Evolutionary conservation across 1,139 yeast species (phyloP).

Genomic region (Meyerozyma carpophila): DNA sequence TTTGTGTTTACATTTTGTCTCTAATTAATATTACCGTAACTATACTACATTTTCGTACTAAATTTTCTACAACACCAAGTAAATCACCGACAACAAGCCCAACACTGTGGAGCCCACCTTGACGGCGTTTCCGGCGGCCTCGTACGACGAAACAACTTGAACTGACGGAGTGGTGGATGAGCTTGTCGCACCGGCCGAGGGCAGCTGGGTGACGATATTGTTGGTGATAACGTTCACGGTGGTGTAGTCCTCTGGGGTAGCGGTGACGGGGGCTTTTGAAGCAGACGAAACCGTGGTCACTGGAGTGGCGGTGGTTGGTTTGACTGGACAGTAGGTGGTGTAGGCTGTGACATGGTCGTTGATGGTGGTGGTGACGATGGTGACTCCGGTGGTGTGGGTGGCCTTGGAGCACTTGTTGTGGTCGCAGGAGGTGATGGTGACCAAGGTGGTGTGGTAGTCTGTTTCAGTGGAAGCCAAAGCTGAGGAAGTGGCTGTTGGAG

Average conservation of each 20-base stretch:
- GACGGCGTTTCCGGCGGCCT: constrained; percentile 12
- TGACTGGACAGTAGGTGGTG: constrained; percentile 7
- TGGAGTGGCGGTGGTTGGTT: constrained; percentile 3
- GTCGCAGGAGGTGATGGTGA: constrained; percentile 7
- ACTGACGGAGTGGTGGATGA: constrained; percentile 6
- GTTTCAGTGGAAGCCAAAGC: constrained; percentile 2
- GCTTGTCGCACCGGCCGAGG: constrained; percentile 5
- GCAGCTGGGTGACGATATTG: constrained; percentile 17
- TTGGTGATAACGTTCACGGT: constrained; percentile 21
- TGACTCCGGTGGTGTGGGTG: constrained; percentile 5
- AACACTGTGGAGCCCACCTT: constrained; percentile 6
- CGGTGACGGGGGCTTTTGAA: constrained; percentile 1
- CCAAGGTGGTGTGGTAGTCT: constrained; percentile 5
- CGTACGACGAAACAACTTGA: constrained; percentile 10
- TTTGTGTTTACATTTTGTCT: not conserved
- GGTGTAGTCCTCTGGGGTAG: constrained; percentile 4
- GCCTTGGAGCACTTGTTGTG: constrained; percentile 8
- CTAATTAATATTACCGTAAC: not conserved
- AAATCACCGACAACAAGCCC: constrained; percentile 8
- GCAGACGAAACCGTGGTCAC: constrained; percentile 3
- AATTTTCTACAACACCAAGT: constrained; percentile 5
- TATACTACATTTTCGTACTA: not conserved
- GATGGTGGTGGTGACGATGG: constrained; percentile 3
- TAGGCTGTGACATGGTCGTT: constrained; percentile 7
- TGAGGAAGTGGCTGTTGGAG: not conserved